Conservation (phyloP, 352 stramenopile species). For the Pythium coloratum region DNA sequence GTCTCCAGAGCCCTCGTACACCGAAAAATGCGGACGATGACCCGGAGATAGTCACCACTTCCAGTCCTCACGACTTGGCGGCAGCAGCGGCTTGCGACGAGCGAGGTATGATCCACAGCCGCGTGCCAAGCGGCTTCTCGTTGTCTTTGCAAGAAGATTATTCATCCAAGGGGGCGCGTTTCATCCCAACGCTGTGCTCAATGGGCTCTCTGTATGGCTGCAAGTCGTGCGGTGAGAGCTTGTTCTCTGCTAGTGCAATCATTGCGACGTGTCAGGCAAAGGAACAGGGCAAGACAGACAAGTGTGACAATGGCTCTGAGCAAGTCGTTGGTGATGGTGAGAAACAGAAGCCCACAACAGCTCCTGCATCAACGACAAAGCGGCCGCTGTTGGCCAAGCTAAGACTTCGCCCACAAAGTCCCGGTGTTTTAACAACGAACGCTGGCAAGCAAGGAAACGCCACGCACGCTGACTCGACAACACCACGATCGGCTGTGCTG, state of each 20-base stretch:
- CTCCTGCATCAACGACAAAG: conserved; percentile 10
- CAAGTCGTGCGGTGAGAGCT: conserved; percentile 44
- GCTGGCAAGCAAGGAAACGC: neutral
- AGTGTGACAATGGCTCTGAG: neutral
- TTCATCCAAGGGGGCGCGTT: conserved; percentile 29
- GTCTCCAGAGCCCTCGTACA: neutral
- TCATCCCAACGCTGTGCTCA: conserved; percentile 69
- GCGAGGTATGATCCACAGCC: conserved; percentile 58
- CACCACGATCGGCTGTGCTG: conserved; percentile 7
- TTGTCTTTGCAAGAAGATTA: conserved; percentile 37
- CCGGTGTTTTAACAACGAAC: conserved; percentile 10
- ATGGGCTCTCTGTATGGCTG: conserved; percentile 78
- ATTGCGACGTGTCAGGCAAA: conserved; percentile 22
- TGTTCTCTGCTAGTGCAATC: conserved; percentile 71
- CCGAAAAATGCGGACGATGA: conserved; percentile 1
- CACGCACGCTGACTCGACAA: conserved; percentile 9
- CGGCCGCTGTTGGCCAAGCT: conserved; percentile 58
- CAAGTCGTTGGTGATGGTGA: neutral
- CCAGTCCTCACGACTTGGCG: conserved; percentile 1
- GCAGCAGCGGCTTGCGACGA: conserved; percentile 41
- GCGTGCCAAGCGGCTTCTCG: conserved; percentile 54
- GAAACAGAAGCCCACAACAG: neutral
- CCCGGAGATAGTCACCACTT: conserved; percentile 18
- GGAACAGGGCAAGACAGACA: conserved; percentile 4
- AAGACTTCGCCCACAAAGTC: conserved; percentile 50